phyloP scores from a whole-genome alignment of 192 early-diverging fungal species.

The Rhizophagus sp. region DNA sequence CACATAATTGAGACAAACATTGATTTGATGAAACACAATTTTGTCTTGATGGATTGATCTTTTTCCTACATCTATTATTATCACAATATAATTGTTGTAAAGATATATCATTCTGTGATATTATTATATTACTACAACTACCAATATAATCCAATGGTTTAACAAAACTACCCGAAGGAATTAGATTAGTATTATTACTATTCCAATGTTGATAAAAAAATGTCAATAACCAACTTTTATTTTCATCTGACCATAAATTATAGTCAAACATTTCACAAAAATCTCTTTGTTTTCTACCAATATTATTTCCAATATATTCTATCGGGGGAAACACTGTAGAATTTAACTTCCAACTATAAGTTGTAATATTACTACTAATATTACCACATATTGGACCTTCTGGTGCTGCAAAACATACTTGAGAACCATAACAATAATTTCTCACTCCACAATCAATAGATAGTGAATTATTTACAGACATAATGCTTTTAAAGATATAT shows the following conservation, averaged over 20 bases:
- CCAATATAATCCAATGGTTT: constrained; percentile 6
- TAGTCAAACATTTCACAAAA: neutral
- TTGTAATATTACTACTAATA: too few relatives aligned
- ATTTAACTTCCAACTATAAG: neutral
- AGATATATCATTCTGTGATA: too few relatives aligned
- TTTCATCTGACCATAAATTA: neutral
- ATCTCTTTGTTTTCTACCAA: neutral
- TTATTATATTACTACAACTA: neutral
- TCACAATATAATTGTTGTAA: too few relatives aligned
- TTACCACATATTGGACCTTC: neutral
- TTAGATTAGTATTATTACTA: neutral
- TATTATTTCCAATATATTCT: neutral
- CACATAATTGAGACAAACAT: neutral
- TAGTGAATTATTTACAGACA: too few relatives aligned
- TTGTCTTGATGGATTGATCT: too few relatives aligned
- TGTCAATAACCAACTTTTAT: neutral
- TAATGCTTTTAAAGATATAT: too few relatives aligned
- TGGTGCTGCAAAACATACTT: too few relatives aligned
- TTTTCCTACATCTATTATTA: too few relatives aligned
- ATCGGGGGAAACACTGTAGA: neutral
- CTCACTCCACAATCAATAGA: too few relatives aligned
- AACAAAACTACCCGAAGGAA: neutral
- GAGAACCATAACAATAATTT: too few relatives aligned
- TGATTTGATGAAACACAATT: constrained; percentile 2
- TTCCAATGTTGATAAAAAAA: neutral